Evolutionary conservation across 345 rosid species (phyloP).

Genomic region (Brassica incana): DNA sequence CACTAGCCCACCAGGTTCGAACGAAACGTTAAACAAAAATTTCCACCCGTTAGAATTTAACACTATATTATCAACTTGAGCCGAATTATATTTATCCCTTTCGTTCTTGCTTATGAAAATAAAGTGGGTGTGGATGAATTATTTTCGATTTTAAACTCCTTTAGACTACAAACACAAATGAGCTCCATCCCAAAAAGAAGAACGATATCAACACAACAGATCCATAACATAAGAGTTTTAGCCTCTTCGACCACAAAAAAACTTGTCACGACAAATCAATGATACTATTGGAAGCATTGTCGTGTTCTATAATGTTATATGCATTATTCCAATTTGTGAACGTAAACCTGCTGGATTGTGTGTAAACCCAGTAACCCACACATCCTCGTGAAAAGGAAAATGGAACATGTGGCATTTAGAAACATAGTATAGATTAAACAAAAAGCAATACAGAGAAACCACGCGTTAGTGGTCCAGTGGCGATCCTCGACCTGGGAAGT

Average conservation of each 20-base stretch:
- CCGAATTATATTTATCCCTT: background rate
- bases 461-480: too few relatives aligned
- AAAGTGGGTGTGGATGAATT: too few relatives aligned
- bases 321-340: slow-evolving; percentile 9
- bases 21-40: too few relatives aligned
- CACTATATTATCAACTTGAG: background rate
- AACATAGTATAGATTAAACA: background rate
- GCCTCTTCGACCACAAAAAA: background rate
- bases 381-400: slow-evolving; percentile 11
- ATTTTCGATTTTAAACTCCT: background rate
- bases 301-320: slow-evolving; percentile 22
- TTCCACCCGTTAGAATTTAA: too few relatives aligned
- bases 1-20: too few relatives aligned
- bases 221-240: background rate
- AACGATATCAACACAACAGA: background rate
- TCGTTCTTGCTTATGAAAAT: background rate
- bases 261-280: background rate
- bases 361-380: slow-evolving; percentile 7
- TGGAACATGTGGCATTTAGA: background rate
- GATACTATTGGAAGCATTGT: background rate
- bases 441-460: background rate
- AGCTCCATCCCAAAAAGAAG: background rate
- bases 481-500: too few relatives aligned
- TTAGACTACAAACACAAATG: background rate
- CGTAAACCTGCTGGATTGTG: slow-evolving; percentile 26